phyloP scores from a whole-genome alignment of 108 stramenopile species.

The Nannochloropsis salina region DNA sequence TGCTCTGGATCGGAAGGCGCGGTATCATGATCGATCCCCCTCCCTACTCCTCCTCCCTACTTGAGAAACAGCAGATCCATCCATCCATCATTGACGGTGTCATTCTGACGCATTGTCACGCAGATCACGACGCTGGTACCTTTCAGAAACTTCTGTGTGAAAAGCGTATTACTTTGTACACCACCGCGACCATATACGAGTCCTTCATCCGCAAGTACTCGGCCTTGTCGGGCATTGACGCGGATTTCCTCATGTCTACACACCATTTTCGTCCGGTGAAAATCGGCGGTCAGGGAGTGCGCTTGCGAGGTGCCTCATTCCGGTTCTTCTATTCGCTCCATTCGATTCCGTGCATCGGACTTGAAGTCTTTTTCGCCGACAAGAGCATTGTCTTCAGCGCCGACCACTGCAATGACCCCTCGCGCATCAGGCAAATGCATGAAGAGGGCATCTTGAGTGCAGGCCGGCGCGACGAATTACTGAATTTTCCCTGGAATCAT shows the following conservation, averaged over 20 bases:
- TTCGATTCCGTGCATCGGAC: slow-evolving; percentile 81
- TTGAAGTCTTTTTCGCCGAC: slow-evolving; percentile 60
- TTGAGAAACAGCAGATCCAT: slow-evolving; percentile 37
- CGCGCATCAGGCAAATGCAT: slow-evolving; percentile 61
- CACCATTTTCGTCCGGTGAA: slow-evolving; percentile 77
- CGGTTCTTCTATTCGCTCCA: slow-evolving; percentile 80
- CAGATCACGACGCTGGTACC: slow-evolving; percentile 89
- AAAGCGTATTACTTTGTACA: slow-evolving; percentile 74
- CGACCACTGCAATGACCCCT: slow-evolving; percentile 83
- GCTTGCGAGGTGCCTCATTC: slow-evolving; percentile 46
- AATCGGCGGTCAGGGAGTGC: slow-evolving; percentile 72
- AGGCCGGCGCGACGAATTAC: slow-evolving; percentile 67
- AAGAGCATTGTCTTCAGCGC: slow-evolving; percentile 85
- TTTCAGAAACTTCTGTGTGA: slow-evolving; percentile 87
- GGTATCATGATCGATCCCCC: slow-evolving; percentile 94
- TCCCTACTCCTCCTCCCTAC: slow-evolving; percentile 51
- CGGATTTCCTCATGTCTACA: slow-evolving; percentile 65
- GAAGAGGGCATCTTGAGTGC: slow-evolving; percentile 67
- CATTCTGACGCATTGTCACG: slow-evolving; percentile 85
- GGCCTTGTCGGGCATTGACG: slow-evolving; percentile 73
- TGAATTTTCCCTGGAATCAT: slow-evolving; percentile 72
- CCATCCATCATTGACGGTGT: slow-evolving; percentile 80
- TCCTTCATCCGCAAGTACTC: slow-evolving; percentile 90
- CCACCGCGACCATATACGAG: slow-evolving; percentile 86
- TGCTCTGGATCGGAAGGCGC: slow-evolving; percentile 85